Conservation (phyloP, 768 basidiomycete genomes). For the Hypholoma fasciculare region DNA sequence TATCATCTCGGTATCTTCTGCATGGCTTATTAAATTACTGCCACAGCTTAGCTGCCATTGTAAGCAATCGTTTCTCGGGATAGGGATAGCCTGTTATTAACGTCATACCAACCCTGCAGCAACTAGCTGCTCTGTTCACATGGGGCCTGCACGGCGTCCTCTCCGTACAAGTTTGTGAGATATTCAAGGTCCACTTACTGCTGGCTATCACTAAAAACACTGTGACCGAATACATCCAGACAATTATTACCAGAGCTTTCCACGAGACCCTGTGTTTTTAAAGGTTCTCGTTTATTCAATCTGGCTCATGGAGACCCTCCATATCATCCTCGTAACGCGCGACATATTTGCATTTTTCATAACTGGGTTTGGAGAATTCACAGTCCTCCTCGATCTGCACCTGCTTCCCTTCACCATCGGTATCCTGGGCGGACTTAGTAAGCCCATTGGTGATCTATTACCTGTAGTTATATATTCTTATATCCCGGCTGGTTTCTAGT, state of each 20-base stretch:
- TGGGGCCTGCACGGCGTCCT: neutral
- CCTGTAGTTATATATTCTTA: neutral
- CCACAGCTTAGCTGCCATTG: too few species aligned
- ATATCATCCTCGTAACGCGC: neutral
- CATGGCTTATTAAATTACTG: too few species aligned
- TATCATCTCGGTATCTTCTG: too few species aligned
- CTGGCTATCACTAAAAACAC: neutral
- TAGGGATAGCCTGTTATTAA: too few species aligned
- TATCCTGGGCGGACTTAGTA: neutral
- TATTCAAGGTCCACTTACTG: neutral
- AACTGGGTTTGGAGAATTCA: neutral
- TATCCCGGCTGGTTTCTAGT: slow-evolving; percentile 5
- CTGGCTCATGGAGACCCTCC: neutral
- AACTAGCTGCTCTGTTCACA: neutral
- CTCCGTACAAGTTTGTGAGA: neutral
- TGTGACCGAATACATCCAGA: neutral
- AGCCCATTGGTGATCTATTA: neutral
- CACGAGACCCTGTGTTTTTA: neutral
- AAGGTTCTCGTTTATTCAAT: neutral
- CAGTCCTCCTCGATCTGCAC: neutral
- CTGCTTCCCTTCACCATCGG: neutral
- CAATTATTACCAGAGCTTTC: neutral
- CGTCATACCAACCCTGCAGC: neutral
- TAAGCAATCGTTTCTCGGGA: too few species aligned
- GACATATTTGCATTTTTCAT: neutral